These are phyloP conservation scores for Setaria italica DNA, from an alignment of 202 grass and related monocot genomes.

Conservation along the genomic window DNA sequence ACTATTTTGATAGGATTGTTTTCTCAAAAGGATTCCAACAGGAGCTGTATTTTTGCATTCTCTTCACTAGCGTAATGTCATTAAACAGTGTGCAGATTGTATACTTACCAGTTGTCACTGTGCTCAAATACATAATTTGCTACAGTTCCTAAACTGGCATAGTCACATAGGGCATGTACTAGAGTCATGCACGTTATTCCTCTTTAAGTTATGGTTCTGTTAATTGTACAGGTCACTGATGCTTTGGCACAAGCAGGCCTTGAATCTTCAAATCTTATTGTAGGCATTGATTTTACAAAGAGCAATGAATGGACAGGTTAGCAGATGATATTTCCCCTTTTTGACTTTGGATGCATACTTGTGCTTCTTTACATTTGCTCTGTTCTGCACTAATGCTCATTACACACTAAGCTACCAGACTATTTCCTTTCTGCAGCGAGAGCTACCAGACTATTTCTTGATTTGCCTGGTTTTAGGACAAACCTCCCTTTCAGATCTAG, in stretches of 20 bases:
- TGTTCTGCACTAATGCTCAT: constrained; percentile 7
- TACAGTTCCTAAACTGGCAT: neutral
- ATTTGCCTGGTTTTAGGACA: neutral
- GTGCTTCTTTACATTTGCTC: constrained; percentile 29
- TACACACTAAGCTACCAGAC: constrained; percentile 4
- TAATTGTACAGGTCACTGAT: constrained; percentile 79
- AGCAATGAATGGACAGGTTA: constrained; percentile 99
- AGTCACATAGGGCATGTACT: neutral
- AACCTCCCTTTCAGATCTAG: constrained; percentile 34
- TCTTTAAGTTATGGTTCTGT: constrained; percentile 34
- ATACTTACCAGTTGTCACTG: neutral
- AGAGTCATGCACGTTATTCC: constrained; percentile 7
- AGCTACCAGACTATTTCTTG: constrained; percentile 22
- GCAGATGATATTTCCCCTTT: constrained; percentile 21
- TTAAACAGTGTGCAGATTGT: neutral
- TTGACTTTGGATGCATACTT: constrained; percentile 33
- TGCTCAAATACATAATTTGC: constrained; percentile 20
- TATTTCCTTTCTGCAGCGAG: neutral
- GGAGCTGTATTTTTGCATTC: neutral
- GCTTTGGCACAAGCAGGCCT: constrained; percentile 89
- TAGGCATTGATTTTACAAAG: constrained; percentile 98
- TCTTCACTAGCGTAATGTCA: constrained; percentile 29
- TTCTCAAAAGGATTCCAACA: constrained; percentile 11
- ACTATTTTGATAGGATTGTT: constrained; percentile 2
- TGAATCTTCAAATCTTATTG: constrained; percentile 98